Evolutionary conservation across 106 monocot species (phyloP).

Genomic region (Hemerocallis citrina): DNA sequence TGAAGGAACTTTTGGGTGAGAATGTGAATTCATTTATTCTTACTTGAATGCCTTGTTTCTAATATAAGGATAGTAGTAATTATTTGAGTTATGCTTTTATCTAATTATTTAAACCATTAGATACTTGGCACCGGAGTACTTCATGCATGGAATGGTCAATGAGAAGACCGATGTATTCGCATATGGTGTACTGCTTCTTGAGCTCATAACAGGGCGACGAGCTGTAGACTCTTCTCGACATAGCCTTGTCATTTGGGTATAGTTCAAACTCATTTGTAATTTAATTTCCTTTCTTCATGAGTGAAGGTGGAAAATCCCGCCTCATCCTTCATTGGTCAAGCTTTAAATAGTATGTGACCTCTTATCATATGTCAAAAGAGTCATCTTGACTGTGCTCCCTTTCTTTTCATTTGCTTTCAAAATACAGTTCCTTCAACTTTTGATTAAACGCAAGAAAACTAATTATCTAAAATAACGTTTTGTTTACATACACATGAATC

Average conservation of each 20-base stretch:
- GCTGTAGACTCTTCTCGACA: slow-evolving; percentile 12
- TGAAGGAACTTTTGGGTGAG: slow-evolving; percentile 89
- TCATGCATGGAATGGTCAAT: slow-evolving; percentile 23
- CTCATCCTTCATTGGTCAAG: no score
- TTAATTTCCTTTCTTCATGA: background rate
- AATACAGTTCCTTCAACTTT: no score
- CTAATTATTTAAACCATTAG: background rate
- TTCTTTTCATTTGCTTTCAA: no score
- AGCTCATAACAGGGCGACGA: slow-evolving; percentile 15
- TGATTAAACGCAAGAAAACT: no score
- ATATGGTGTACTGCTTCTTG: slow-evolving; percentile 19
- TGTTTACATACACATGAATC: no score
- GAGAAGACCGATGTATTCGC: slow-evolving; percentile 36
- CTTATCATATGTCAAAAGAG: no score
- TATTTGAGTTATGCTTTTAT: no score
- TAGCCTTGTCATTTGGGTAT: slow-evolving; percentile 36
- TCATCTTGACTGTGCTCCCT: no score
- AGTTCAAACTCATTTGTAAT: background rate
- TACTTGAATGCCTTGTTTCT: background rate
- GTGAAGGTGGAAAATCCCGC: no score
- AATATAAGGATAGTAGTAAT: no score
- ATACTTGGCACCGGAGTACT: slow-evolving; percentile 26
- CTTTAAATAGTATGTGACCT: no score
- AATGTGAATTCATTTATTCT: background rate
- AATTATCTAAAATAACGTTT: no score